Base-by-base conservation (phyloP, 345 rosid species). In the Aquilaria sinensis region DNA sequence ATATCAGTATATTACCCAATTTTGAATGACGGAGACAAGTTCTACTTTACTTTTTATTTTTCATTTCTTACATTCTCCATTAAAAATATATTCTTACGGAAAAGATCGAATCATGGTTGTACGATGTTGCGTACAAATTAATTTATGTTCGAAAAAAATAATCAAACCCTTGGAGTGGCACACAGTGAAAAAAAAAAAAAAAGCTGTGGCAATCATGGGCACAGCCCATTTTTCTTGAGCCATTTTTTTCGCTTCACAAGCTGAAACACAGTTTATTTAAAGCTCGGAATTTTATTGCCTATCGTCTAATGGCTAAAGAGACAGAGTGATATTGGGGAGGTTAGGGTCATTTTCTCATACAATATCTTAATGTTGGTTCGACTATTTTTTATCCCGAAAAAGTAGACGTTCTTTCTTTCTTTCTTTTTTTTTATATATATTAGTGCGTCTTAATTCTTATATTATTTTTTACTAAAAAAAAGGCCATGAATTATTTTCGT, bases 181-280 rank as follows among this genome's bases (percentile, higher is more conserved):
- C 43, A 55, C 60, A 33, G 64, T 70, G 71, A 71, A 67, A 60
- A 68, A 61, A 47, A 49, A 51, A 15, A 30, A 53, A 52, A 66
- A 59, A 49, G 69, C 63, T 31, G 69, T 51, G 73, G 84, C 86
- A 87, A 85, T 90, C 90, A 88, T 93, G 97, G 83, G 92, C 92
- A 81, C 86, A 81, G 83, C 58, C 72, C 23, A 60, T 37, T 64
- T 52, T 61, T 64, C 52, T 52, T 65, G 68, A 57, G 60, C 59
- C 46, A 58, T 63, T 29, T 31, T 33, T 31, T 59, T 23, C 75
- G 65, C 63, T 67, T 10, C 31, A 31, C 47, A 47, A 32, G 8
- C 50, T 15, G 47, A 16, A 32, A 6, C 32, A 51, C 45, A 23
- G 1, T n/a, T 53, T 2, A 1, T 16, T 53, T 31, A 49, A 31